Evolutionary conservation across 1,284 basidiomycete species (phyloP).

Genomic region (Fomitopsis betulina): DNA sequence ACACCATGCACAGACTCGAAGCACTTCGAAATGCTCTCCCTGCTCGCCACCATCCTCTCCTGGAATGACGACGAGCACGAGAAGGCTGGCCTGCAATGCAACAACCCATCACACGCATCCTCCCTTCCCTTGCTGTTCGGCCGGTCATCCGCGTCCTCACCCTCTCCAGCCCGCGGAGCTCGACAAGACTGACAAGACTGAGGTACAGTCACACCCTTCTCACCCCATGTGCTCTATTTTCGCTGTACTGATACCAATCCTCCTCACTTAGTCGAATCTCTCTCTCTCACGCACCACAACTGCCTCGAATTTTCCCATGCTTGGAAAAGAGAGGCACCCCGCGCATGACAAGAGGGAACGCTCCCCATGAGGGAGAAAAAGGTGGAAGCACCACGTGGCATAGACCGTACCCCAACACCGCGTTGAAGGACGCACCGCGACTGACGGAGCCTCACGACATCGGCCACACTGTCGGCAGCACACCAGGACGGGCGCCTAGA

Average conservation of each 20-base stretch:
- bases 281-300: neutral
- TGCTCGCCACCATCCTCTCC: constrained; percentile 84
- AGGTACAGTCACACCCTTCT: too few species aligned
- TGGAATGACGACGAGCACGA: constrained; percentile 92
- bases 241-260: too few species aligned
- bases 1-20: constrained; percentile 92
- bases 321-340: neutral
- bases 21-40: constrained; percentile 92
- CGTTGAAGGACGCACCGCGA: too few species aligned
- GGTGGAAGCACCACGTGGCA: too few species aligned
- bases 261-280: too few species aligned
- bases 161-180: constrained; percentile 62
- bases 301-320: neutral
- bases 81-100: constrained; percentile 82
- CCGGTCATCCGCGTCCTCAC: too few species aligned
- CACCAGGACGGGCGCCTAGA: too few species aligned
- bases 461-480: too few species aligned
- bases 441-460: too few species aligned
- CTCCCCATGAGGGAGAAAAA: neutral
- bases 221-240: too few species aligned
- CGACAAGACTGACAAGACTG: constrained; percentile 73
- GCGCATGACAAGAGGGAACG: neutral
- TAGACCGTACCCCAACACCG: too few species aligned
- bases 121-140: too few species aligned
- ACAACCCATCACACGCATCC: constrained; percentile 42